A percentile compares a stretch with the other conserved stretches of the same genome.
phyloP scores from a whole-genome alignment of 805 yeast species.

The Metschnikowia matae region DNA sequence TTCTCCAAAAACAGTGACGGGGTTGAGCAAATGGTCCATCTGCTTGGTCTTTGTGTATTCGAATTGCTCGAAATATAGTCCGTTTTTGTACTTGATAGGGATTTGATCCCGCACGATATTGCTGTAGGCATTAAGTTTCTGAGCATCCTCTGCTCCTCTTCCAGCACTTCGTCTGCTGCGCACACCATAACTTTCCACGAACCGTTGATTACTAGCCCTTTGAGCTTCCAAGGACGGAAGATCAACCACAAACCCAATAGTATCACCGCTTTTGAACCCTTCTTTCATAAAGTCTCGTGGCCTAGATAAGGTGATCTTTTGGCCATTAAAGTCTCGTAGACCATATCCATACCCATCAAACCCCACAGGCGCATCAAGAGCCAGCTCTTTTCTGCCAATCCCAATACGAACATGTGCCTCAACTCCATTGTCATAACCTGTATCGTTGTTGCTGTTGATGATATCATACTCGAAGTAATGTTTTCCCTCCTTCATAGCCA shows the following conservation, averaged over 20 bases:
- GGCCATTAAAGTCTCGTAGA: constrained; percentile 72
- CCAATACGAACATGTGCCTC: constrained; percentile 76
- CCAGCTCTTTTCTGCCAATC: constrained; percentile 77
- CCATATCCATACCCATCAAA: constrained; percentile 94
- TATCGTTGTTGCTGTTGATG: constrained; percentile 43
- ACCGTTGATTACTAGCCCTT: constrained; percentile 33
- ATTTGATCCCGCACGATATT: constrained; percentile 76
- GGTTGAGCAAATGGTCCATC: constrained; percentile 72
- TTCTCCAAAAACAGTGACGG: constrained; percentile 68
- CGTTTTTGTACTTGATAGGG: constrained; percentile 77
- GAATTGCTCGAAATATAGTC: constrained; percentile 76
- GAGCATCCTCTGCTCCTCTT: constrained; percentile 8
- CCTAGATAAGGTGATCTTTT: constrained; percentile 70
- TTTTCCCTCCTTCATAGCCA: constrained; percentile 70
- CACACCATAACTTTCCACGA: constrained; percentile 11
- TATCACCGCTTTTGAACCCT: constrained; percentile 72
- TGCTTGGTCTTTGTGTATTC: constrained; percentile 69
- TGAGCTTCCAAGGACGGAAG: constrained; percentile 57
- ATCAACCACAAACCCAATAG: constrained; percentile 69
- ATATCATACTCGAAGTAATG: constrained; percentile 79
- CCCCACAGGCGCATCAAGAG: constrained; percentile 93
- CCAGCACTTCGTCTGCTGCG: constrained; percentile 2
- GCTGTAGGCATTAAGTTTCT: constrained; percentile 12
- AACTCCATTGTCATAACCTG: constrained; percentile 28
- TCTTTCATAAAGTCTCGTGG: constrained; percentile 52